These are phyloP conservation scores for Sporopachydermia lactativora DNA, from an alignment of 805 yeast genomes.

Conservation along the genomic window DNA sequence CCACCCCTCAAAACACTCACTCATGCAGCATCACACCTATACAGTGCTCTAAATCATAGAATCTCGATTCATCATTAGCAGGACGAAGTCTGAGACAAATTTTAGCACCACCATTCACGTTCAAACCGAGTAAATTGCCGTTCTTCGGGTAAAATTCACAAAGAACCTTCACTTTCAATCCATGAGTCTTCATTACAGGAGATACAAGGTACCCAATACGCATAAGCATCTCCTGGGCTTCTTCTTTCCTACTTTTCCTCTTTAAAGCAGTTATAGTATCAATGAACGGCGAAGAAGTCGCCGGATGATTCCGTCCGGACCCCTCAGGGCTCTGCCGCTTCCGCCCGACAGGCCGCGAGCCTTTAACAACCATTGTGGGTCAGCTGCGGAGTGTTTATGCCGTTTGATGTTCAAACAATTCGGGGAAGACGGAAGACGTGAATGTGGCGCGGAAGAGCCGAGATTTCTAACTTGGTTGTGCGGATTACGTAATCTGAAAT, in stretches of 20 bases:
- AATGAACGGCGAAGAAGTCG: background rate
- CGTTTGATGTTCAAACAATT: too few relatives aligned
- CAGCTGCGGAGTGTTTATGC: too few relatives aligned
- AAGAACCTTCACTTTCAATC: slow-evolving; percentile 49
- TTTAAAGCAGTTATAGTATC: slow-evolving; percentile 28
- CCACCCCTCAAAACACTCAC: slow-evolving; percentile 5
- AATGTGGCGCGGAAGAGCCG: too few relatives aligned
- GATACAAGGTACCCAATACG: slow-evolving; percentile 56
- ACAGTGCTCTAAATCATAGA: slow-evolving; percentile 45
- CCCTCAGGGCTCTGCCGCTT: too few relatives aligned
- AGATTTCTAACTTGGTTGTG: too few relatives aligned
- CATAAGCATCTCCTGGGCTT: slow-evolving; percentile 46
- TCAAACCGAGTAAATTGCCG: slow-evolving; percentile 56
- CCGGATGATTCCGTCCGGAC: too few relatives aligned
- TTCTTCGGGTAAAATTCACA: slow-evolving; percentile 75
- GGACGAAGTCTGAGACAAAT: slow-evolving; percentile 59
- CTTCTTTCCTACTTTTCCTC: slow-evolving; percentile 29
- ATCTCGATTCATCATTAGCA: slow-evolving; percentile 33
- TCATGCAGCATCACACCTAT: slow-evolving; percentile 85
- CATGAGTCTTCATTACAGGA: slow-evolving; percentile 60
- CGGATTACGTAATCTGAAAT: too few relatives aligned
- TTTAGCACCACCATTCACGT: slow-evolving; percentile 65
- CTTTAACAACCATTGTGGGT: too few relatives aligned
- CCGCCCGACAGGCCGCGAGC: too few relatives aligned
- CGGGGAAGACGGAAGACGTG: too few relatives aligned